Percentiles rank a stretch among this genome's conserved stretches.
These are phyloP conservation scores for Acanthochlamys bracteata DNA, from an alignment of 106 monocot genomes.

Conservation along the genomic window DNA sequence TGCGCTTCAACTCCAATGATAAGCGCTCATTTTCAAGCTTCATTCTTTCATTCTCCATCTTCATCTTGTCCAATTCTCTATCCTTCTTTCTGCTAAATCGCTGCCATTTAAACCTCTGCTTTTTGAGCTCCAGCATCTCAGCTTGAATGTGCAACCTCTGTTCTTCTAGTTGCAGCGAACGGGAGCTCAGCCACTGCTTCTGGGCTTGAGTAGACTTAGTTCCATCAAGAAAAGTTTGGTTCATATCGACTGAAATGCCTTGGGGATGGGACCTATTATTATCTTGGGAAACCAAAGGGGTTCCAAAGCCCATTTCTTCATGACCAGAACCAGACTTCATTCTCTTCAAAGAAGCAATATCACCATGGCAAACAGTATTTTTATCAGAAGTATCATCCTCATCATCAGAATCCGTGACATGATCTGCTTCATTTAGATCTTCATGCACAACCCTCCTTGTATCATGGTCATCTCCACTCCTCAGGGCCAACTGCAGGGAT, in stretches of 20 bases:
- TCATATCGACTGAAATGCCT: slow-evolving; percentile 33
- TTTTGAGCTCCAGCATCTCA: slow-evolving; percentile 50
- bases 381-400: slow-evolving; percentile 35
- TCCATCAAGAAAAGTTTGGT: slow-evolving; percentile 32
- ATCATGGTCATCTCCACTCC: slow-evolving; percentile 48
- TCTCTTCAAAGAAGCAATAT: slow-evolving; percentile 30
- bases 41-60: slow-evolving; percentile 65
- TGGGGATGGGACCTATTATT: slow-evolving; percentile 11
- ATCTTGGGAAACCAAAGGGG: slow-evolving; percentile 11
- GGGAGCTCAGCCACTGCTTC: slow-evolving; percentile 19
- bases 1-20: slow-evolving; percentile 49
- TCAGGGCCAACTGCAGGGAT: slow-evolving; percentile 48
- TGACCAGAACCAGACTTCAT: slow-evolving; percentile 19
- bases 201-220: slow-evolving; percentile 10
- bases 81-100: slow-evolving; percentile 62
- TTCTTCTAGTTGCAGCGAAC: slow-evolving; percentile 40
- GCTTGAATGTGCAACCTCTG: slow-evolving; percentile 40
- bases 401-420: slow-evolving; percentile 34
- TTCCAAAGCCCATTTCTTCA: slow-evolving; percentile 20
- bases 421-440: slow-evolving; percentile 45
- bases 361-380: slow-evolving; percentile 8
- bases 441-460: slow-evolving; percentile 17
- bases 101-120: slow-evolving; percentile 59
- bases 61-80: slow-evolving; percentile 45
- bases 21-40: slow-evolving; percentile 64